Percentiles rank a stretch among this genome's conserved stretches.
Evolutionary conservation across 2,329 filamentous ascomycete genomes (phyloP).

Genomic region (Colletotrichum australisinense): DNA sequence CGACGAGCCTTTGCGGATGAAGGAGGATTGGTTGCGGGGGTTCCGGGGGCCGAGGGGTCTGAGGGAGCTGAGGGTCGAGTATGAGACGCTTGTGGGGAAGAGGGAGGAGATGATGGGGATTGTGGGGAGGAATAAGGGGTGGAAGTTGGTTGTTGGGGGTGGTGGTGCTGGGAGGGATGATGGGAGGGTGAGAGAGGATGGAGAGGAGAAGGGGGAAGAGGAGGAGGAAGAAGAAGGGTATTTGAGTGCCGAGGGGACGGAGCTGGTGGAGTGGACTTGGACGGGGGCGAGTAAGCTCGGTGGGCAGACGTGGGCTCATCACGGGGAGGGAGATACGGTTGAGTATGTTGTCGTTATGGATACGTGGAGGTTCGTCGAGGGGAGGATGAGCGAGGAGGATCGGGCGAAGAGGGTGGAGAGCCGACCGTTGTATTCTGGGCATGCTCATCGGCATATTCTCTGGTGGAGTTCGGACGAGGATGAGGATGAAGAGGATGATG

Average conservation of each 20-base stretch:
- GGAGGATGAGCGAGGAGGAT: constrained; percentile 15
- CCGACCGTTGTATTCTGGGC: not conserved
- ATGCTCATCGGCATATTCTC: not conserved
- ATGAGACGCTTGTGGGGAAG: constrained; percentile 60
- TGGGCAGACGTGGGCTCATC: constrained; percentile 16
- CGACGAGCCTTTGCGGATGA: constrained; percentile 49
- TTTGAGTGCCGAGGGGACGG: constrained; percentile 17
- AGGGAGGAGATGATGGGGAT: constrained; percentile 57
- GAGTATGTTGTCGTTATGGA: constrained; percentile 29
- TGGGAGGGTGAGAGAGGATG: not conserved
- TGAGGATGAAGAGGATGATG: not conserved
- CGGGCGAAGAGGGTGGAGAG: not conserved
- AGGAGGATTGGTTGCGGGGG: constrained; percentile 49
- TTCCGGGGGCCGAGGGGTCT: constrained; percentile 44
- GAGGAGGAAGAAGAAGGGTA: constrained; percentile 4
- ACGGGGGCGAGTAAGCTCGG: constrained; percentile 12
- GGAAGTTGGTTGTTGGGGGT: constrained; percentile 10
- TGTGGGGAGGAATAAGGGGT: constrained; percentile 40
- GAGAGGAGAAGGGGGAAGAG: too few species aligned
- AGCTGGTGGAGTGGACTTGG: constrained; percentile 22
- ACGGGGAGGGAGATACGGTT: constrained; percentile 16
- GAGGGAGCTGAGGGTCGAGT: constrained; percentile 53
- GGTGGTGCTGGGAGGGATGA: not conserved
- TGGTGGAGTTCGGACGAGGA: not conserved
- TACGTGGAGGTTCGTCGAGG: constrained; percentile 15